These are phyloP conservation scores for Erysimum cheiri DNA, from an alignment of 441 rosid genomes.

Conservation along the genomic window DNA sequence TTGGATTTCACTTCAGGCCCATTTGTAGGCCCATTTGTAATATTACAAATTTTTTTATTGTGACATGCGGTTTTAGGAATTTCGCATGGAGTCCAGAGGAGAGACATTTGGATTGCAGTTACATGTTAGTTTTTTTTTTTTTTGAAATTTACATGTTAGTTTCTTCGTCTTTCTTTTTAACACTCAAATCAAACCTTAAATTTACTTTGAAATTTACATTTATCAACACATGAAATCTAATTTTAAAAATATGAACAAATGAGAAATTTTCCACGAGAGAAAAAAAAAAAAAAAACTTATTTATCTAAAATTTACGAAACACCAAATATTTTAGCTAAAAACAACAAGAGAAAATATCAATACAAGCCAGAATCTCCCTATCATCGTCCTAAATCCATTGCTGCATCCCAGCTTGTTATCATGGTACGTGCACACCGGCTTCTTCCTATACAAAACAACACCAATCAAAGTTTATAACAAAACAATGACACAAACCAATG, in stretches of 20 bases:
- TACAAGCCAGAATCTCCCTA: conserved; percentile 44
- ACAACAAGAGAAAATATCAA: conserved; percentile 31
- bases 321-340: conserved; percentile 3
- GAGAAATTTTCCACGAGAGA: not conserved
- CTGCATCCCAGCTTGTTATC: conserved; percentile 64
- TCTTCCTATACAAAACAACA: conserved; percentile 51
- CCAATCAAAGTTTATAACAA: not conserved
- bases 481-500: not conserved
- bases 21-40: not conserved
- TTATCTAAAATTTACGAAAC: not conserved
- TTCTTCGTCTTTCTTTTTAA: conserved; percentile 1
- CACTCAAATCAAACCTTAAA: not conserved
- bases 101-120: too few species aligned
- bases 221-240: conserved; percentile 1
- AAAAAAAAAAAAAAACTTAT: conserved; percentile 4
- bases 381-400: conserved; percentile 46
- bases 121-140: too few species aligned
- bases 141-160: too few species aligned
- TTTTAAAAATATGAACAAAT: not conserved
- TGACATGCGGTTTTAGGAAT: not conserved
- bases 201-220: not conserved
- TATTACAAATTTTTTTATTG: not conserved
- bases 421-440: conserved; percentile 75
- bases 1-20: conserved; percentile 2
- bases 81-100: too few species aligned